These are phyloP conservation scores for Amesomyces nigricolor DNA, from an alignment of 2,329 filamentous ascomycete genomes.

Conservation along the genomic window DNA sequence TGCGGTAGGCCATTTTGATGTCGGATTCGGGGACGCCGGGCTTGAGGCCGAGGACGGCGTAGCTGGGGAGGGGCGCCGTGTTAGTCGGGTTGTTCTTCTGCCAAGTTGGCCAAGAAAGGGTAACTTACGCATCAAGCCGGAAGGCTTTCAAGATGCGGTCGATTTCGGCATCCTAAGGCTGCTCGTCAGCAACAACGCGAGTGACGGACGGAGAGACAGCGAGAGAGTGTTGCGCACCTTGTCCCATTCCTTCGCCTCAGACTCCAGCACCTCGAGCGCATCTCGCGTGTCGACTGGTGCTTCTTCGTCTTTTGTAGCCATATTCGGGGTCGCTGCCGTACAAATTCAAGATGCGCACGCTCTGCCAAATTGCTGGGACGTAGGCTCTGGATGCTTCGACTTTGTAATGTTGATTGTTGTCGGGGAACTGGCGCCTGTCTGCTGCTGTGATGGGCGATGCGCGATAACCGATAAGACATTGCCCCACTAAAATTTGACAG, in stretches of 20 bases:
- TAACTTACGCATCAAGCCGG: slow-evolving; percentile 55
- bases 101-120: background rate
- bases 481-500: slow-evolving; percentile 25
- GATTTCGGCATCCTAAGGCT: slow-evolving; percentile 78
- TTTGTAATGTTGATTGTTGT: background rate
- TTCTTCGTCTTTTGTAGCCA: slow-evolving; percentile 51
- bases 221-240: slow-evolving; percentile 52
- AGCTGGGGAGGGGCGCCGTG: slow-evolving; percentile 45
- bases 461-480: slow-evolving; percentile 23
- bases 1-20: slow-evolving; percentile 91
- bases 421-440: background rate
- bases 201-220: background rate
- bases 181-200: slow-evolving; percentile 19
- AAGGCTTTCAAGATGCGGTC: slow-evolving; percentile 91
- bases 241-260: slow-evolving; percentile 82
- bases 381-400: background rate
- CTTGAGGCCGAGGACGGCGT: slow-evolving; percentile 91
- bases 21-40: slow-evolving; percentile 93
- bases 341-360: background rate
- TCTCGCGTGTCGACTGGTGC: slow-evolving; percentile 44
- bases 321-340: slow-evolving; percentile 3
- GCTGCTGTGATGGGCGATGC: slow-evolving; percentile 12
- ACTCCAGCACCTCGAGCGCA: slow-evolving; percentile 73
- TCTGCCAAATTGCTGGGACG: background rate
- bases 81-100: background rate